phyloP scores from a whole-genome alignment of 495 filamentous ascomycete species.

The Cudoniella acicularis region DNA sequence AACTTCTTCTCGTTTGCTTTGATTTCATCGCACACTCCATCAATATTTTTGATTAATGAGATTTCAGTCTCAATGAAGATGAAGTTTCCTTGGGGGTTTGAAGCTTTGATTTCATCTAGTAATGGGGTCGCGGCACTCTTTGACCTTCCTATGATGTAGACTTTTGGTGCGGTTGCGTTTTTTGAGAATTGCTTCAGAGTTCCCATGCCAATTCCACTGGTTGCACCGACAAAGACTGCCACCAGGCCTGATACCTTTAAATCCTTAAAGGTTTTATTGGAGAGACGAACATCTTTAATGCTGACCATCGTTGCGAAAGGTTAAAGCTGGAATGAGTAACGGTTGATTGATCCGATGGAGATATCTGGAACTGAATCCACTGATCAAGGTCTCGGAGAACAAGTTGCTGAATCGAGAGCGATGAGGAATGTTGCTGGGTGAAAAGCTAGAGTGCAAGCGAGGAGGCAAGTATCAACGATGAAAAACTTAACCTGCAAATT shows the following conservation, averaged over 20 bases:
- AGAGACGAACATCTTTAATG: conserved; percentile 20
- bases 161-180: conserved; percentile 8
- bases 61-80: conserved; percentile 28
- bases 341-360: too few relatives aligned
- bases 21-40: conserved; percentile 27
- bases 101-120: conserved; percentile 27
- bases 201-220: conserved; percentile 38
- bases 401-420: too few relatives aligned
- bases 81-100: conserved; percentile 21
- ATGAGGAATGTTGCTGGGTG: too few relatives aligned
- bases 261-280: conserved; percentile 17
- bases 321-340: too few relatives aligned
- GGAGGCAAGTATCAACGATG: too few relatives aligned
- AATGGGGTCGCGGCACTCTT: conserved; percentile 29
- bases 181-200: conserved; percentile 36
- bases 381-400: too few relatives aligned
- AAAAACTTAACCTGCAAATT: too few relatives aligned
- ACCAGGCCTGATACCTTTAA: conserved; percentile 7
- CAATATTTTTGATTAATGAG: conserved; percentile 26
- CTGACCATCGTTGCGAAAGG: conserved; percentile 21
- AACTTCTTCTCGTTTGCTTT: conserved; percentile 21
- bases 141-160: conserved; percentile 44
- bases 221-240: conserved; percentile 37
- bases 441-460: too few relatives aligned
- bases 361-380: too few relatives aligned